phyloP scores from a whole-genome alignment of 371 early-diverging fungal genomes.

The Dinochytrium kinnereticum region DNA sequence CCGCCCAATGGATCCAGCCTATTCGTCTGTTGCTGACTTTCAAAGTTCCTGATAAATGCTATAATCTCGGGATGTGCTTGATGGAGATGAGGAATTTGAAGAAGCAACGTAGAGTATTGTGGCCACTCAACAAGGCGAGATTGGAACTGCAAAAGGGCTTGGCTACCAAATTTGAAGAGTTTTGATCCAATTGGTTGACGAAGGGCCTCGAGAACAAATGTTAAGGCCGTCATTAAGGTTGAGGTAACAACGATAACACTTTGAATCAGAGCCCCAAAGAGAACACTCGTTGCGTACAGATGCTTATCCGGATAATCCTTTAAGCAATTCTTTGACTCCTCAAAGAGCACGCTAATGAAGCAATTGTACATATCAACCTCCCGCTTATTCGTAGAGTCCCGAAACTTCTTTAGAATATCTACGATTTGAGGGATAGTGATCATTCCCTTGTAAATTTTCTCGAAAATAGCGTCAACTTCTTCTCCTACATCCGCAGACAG shows the following conservation, averaged over 20 bases:
- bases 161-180: slow-evolving; percentile 88
- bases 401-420: slow-evolving; percentile 71
- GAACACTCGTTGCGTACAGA: slow-evolving; percentile 81
- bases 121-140: slow-evolving; percentile 88
- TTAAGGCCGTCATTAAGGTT: slow-evolving; percentile 78
- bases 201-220: slow-evolving; percentile 84
- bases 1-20: background rate
- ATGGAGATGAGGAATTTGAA: slow-evolving; percentile 79
- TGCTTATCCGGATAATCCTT: slow-evolving; percentile 93
- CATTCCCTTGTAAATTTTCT: slow-evolving; percentile 78
- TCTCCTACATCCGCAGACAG: slow-evolving; percentile 66
- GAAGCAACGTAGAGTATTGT: slow-evolving; percentile 78
- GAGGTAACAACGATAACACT: slow-evolving; percentile 77
- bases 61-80: slow-evolving; percentile 79
- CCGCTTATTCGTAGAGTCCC: slow-evolving; percentile 67
- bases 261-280: slow-evolving; percentile 90
- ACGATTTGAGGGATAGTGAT: slow-evolving; percentile 75
- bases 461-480: slow-evolving; percentile 78
- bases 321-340: slow-evolving; percentile 89
- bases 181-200: slow-evolving; percentile 78
- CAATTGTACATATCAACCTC: slow-evolving; percentile 81
- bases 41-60: slow-evolving; percentile 48
- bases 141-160: slow-evolving; percentile 85
- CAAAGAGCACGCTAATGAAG: slow-evolving; percentile 87
- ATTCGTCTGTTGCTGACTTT: slow-evolving; percentile 28